Base-by-base conservation (phyloP, 2,329 filamentous ascomycete species). In the Sporothrix humicola region DNA sequence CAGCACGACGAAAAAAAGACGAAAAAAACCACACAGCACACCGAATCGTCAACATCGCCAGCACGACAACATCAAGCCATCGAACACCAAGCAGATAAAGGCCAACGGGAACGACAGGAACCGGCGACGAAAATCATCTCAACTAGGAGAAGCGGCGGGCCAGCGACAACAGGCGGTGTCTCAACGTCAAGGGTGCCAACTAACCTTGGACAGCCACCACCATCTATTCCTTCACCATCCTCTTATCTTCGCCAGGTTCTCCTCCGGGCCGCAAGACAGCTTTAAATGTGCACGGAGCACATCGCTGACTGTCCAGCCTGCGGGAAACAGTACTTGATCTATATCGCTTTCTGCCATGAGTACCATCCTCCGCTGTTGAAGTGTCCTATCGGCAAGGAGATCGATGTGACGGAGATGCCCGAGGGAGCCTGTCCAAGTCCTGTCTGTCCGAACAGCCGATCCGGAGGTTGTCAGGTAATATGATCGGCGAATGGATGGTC, bases 201-300 rank as follows among this genome's bases (percentile, higher is more conserved):
- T 44, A 7, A 48, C 23, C 70, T 65, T 37, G 26, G 31, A 7
- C 31, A 37, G 31, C 7, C 31, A 37, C 8, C 20, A 23, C 26
- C 56, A 20, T 9, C 37, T 50, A 15, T 17, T n/a, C 61, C 50
- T 37, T 17, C 42, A 8, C 48, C 31, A 26, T 37, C n/a, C 13
- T 63, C 42, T 42, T 37, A 7, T 37, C 31, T 6, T 37, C 52
- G 56, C 15, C 42, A 37, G 50, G 17, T 23, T 65, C 59, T 72
- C 48, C 23, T 37, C 44, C 13, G 59, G 17, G 17, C 37, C 26
- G 54, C 68, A 17, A 42, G 54, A 50, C 59, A 48, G 50, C 10
- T 52, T 74, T 88, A 88, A 85, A 89, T 89, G 87, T 89, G 88
- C 84, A 85, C 81, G 80, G 86, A 88, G 85, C 81, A 88, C 82